Evolutionary conservation across 2,329 filamentous ascomycete genomes (phyloP), one percentile per base, ranked within the genome.

Genomic region (Aschersonia sp.): DNA sequence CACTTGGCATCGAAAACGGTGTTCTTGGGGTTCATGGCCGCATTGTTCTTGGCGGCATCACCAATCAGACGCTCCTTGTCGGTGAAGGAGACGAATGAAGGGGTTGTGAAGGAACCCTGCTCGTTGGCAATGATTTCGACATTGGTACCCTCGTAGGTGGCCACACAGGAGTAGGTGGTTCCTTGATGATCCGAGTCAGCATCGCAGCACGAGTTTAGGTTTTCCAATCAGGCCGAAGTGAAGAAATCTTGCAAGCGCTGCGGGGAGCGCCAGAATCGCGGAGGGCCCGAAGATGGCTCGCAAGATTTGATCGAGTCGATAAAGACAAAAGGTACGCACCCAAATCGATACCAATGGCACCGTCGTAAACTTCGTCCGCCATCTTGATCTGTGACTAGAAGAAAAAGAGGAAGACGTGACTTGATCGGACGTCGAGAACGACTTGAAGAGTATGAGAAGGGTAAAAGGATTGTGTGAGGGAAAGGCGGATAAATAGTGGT

Each of bases 91-190:
- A 98, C 92, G 78, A 95, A 98, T 49, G 92, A 97, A 58, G 92
- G 92, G 55, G 92, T 97, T 66, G 92, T 97, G 76, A 95, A 95
- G 74, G 81, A 89, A 79, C 90, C 90, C 83, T 97, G 90, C 81
- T 97, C 90, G 76, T 97, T 97, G 84, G 90, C 90, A 71, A 97
- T 95, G 79, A 98, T 98, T 73, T 98, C 92, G 70, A 97, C 90
- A 83, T 95, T 95, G 78, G 80, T 90, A 70, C 92, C 92, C 76
- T 97, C 92, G 76, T 97, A 98, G 73, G 85, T 94, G 73, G 92
- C 92, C 75, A 97, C 92, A 73, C 92, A 98, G 66, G 92, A 97
- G 82, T 98, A 98, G 72, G 92, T 98, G 62, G 92, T 98, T 73
- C 92, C 90, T 95, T 61, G 55, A 51, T 32, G 30, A 31, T 5